These are phyloP conservation scores for Harringtonia lauricola DNA, from an alignment of 2,329 filamentous ascomycete species.

Conservation along the genomic window DNA sequence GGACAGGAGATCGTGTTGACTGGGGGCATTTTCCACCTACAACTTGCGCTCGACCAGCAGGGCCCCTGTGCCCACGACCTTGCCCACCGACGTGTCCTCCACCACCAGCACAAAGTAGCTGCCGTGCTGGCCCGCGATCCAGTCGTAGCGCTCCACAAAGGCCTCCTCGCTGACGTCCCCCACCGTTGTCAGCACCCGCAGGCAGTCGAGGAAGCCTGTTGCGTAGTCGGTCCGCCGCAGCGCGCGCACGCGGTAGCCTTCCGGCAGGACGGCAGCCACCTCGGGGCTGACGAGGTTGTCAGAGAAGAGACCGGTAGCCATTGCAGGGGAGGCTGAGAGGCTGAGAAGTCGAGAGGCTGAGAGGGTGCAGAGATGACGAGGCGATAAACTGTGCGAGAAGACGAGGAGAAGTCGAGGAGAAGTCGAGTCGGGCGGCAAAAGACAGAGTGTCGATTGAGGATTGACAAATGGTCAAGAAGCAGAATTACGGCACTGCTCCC, in stretches of 20 bases:
- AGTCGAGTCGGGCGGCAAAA: too few species aligned
- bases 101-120: constrained; percentile 83
- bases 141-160: constrained; percentile 73
- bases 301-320: constrained; percentile 58
- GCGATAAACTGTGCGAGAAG: too few species aligned
- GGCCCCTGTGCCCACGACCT: constrained; percentile 82
- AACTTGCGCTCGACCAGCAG: constrained; percentile 92
- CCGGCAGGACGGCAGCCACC: constrained; percentile 61
- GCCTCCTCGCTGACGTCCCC: constrained; percentile 69
- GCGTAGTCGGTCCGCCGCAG: constrained; percentile 69
- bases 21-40: constrained; percentile 40
- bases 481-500: too few species aligned
- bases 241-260: constrained; percentile 73
- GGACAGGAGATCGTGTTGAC: too few species aligned
- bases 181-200: constrained; percentile 85
- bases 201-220: constrained; percentile 77
- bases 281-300: constrained; percentile 64
- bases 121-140: constrained; percentile 62
- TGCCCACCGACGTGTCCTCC: constrained; percentile 51
- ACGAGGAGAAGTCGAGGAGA: too few species aligned
- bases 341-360: too few species aligned
- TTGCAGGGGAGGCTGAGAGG: neutral
- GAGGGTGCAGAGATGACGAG: too few species aligned
- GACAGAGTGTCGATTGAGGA: too few species aligned
- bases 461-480: too few species aligned